These are phyloP conservation scores for Wickerhamomyces sp. DNA, from an alignment of 1,139 yeast species.

Conservation along the genomic window DNA sequence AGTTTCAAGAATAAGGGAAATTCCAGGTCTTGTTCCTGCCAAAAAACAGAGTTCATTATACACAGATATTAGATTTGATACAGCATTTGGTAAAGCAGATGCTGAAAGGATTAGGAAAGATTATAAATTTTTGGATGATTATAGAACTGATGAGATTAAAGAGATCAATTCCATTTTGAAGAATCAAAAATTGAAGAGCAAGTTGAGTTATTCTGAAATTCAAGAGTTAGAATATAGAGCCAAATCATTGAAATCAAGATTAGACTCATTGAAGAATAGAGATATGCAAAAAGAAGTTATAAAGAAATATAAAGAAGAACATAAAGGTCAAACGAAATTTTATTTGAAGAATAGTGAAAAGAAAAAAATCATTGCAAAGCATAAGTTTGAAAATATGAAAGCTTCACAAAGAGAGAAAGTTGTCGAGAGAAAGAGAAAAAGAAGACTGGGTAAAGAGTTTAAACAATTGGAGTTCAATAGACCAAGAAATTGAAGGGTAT, in stretches of 20 bases:
- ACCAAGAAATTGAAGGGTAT: constrained; percentile 13
- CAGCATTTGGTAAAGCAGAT: constrained; percentile 84
- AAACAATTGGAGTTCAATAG: constrained; percentile 61
- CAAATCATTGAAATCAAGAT: constrained; percentile 64
- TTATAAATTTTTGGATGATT: constrained; percentile 81
- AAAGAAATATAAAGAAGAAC: constrained; percentile 33
- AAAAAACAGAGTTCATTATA: constrained; percentile 42
- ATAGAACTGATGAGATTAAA: constrained; percentile 65
- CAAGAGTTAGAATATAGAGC: constrained; percentile 48
- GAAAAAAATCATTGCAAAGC: constrained; percentile 80
- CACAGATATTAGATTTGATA: constrained; percentile 83
- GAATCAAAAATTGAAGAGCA: constrained; percentile 45
- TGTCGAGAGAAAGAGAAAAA: constrained; percentile 91
- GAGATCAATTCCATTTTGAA: constrained; percentile 54
- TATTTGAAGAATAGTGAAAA: constrained; percentile 78
- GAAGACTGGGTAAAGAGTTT: constrained; percentile 87
- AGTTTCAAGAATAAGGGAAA: constrained; percentile 65
- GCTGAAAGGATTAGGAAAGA: constrained; percentile 59
- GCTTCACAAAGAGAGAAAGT: constrained; percentile 79
- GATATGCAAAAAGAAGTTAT: constrained; percentile 66
- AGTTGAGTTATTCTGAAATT: constrained; percentile 43
- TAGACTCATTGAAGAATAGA: constrained; percentile 70
- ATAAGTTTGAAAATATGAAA: constrained; percentile 83
- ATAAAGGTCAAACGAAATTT: constrained; percentile 35
- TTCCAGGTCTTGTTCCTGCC: constrained; percentile 59